phyloP scores from a whole-genome alignment of 257 asterid genomes.

The Solanum habrochaites region DNA sequence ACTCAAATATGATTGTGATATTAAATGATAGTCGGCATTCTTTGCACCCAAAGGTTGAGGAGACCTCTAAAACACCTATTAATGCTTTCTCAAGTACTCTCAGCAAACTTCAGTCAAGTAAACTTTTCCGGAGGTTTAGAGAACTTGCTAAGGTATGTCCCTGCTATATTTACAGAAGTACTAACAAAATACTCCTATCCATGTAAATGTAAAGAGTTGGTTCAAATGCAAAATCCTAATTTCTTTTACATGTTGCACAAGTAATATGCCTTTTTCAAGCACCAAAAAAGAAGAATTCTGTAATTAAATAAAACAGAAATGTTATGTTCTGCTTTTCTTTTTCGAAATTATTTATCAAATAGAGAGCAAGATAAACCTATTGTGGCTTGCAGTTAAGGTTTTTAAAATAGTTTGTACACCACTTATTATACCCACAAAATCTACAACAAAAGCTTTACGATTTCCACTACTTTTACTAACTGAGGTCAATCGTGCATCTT shows the following conservation, averaged over 20 bases:
- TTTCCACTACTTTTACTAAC: not conserved
- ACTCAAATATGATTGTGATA: slow-evolving; percentile 79
- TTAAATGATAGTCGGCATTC: slow-evolving; percentile 64
- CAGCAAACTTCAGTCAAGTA: slow-evolving; percentile 86
- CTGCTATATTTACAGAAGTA: not conserved
- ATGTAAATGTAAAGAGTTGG: not conserved
- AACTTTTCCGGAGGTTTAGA: slow-evolving; percentile 60
- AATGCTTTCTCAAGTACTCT: slow-evolving; percentile 52
- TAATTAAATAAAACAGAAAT: not conserved
- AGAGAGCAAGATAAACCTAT: not conserved
- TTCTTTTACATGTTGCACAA: not conserved
- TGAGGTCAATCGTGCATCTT: not conserved
- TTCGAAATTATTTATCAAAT: not conserved
- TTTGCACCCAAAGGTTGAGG: slow-evolving; percentile 64
- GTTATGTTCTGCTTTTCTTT: not conserved
- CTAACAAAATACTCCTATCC: not conserved
- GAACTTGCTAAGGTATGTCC: slow-evolving; percentile 71
- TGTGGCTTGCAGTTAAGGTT: not conserved
- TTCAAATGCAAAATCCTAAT: not conserved
- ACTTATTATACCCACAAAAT: not conserved
- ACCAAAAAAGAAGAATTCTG: not conserved
- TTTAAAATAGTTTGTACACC: not conserved
- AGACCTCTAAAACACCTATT: slow-evolving; percentile 51
- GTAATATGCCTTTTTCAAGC: not conserved
- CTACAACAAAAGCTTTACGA: not conserved